phyloP scores from a whole-genome alignment of 2,329 filamentous ascomycete genomes.

The Dendrostoma leiphaemia region DNA sequence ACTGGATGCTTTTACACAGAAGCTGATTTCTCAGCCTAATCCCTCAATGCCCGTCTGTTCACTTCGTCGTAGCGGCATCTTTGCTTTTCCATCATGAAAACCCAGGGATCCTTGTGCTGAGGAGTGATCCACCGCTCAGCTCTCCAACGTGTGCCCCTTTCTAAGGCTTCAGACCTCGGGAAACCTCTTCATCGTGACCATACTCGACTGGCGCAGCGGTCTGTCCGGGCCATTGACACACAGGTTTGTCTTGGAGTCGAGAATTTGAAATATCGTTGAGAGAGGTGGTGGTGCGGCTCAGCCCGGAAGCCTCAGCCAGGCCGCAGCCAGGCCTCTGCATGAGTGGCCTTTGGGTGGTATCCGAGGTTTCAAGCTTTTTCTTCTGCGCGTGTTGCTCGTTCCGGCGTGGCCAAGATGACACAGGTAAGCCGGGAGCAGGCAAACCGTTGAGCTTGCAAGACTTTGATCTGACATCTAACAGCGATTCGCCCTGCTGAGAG shows the following conservation, averaged over 20 bases:
- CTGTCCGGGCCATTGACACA: too few relatives aligned
- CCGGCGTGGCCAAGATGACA: neutral
- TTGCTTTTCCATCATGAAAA: neutral
- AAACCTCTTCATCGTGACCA: too few relatives aligned
- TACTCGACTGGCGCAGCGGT: too few relatives aligned
- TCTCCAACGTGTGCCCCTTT: too few relatives aligned
- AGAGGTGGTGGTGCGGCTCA: too few relatives aligned
- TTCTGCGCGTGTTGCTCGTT: neutral
- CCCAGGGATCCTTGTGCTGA: neutral
- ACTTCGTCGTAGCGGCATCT: neutral
- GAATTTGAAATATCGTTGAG: too few relatives aligned
- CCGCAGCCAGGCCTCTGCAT: neutral
- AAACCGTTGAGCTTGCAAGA: too few relatives aligned
- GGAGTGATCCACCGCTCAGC: too few relatives aligned
- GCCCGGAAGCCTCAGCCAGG: conserved; percentile 2
- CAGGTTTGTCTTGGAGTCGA: too few relatives aligned
- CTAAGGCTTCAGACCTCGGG: too few relatives aligned
- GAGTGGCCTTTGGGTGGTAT: neutral
- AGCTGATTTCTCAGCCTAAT: neutral
- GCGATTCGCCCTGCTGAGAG: too few relatives aligned
- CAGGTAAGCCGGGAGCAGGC: neutral
- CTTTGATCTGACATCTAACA: too few relatives aligned
- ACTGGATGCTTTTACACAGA: neutral
- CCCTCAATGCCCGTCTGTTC: neutral
- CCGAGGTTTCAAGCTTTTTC: neutral